Evolutionary conservation across 2,329 filamentous ascomycete genomes (phyloP).

Genomic region (Emmonsiellopsis sp.): DNA sequence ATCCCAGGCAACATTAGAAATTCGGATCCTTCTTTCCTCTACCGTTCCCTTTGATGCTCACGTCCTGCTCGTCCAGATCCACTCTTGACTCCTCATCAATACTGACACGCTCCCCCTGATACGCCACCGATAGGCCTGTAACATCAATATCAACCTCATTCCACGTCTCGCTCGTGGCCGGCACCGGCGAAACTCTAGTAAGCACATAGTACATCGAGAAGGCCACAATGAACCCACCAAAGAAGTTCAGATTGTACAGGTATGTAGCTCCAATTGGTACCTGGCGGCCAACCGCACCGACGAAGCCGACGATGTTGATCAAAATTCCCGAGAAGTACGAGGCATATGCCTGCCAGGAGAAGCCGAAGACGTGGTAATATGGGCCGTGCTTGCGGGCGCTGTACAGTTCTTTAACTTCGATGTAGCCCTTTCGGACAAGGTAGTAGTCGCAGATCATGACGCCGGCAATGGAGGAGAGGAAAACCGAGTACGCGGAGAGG

Average conservation of each 20-base stretch:
- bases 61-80: not conserved
- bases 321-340: slow-evolving; percentile 77
- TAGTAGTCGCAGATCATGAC: slow-evolving; percentile 88
- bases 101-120: slow-evolving; percentile 18
- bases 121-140: slow-evolving; percentile 20
- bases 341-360: slow-evolving; percentile 75
- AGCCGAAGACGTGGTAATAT: slow-evolving; percentile 67
- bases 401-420: slow-evolving; percentile 71
- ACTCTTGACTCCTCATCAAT: slow-evolving; percentile 18
- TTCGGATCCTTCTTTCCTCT: not conserved
- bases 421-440: slow-evolving; percentile 68
- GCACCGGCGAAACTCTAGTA: slow-evolving; percentile 60
- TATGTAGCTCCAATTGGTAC: slow-evolving; percentile 75
- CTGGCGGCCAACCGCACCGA: slow-evolving; percentile 60
- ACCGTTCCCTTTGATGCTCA: not conserved
- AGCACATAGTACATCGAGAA: slow-evolving; percentile 58
- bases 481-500: slow-evolving; percentile 83
- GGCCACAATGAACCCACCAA: slow-evolving; percentile 69
- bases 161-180: slow-evolving; percentile 66
- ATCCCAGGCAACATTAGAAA: too few relatives aligned
- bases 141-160: slow-evolving; percentile 53
- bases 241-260: slow-evolving; percentile 87
- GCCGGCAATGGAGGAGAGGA: slow-evolving; percentile 88
- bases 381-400: slow-evolving; percentile 47
- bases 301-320: slow-evolving; percentile 88